Evolutionary conservation across 306 rosid species (phyloP).

Genomic region (Lathyrus sativus): DNA sequence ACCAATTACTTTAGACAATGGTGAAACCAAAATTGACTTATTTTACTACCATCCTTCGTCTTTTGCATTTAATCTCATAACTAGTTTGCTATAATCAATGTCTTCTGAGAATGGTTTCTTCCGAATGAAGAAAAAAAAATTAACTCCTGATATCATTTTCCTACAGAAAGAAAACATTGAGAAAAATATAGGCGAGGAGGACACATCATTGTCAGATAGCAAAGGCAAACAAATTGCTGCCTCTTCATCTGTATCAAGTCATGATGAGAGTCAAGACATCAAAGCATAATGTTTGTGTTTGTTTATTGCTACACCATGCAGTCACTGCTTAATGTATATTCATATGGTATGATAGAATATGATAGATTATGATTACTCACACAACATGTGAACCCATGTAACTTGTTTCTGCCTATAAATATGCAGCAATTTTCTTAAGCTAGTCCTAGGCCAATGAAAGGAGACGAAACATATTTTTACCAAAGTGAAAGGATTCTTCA

Average conservation of each 20-base stretch:
- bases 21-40: neutral
- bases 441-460: neutral
- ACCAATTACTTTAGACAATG: neutral
- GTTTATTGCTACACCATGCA: slow-evolving; percentile 27
- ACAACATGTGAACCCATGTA: neutral
- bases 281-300: slow-evolving; percentile 24
- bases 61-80: neutral
- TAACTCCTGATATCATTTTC: neutral
- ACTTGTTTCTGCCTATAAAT: neutral
- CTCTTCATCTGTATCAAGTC: slow-evolving; percentile 38
- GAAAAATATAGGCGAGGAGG: slow-evolving; percentile 35
- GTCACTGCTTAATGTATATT: slow-evolving; percentile 35
- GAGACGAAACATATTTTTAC: no score
- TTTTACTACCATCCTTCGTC: neutral
- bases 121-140: slow-evolving; percentile 24
- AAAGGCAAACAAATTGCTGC: slow-evolving; percentile 54
- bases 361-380: neutral
- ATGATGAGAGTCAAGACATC: slow-evolving; percentile 28
- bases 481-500: neutral
- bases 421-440: neutral
- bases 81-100: neutral
- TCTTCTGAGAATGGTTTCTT: neutral
- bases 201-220: slow-evolving; percentile 42
- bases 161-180: slow-evolving; percentile 45
- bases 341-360: slow-evolving; percentile 15